Evolutionary conservation across 108 stramenopile genomes (phyloP), one percentile per base, ranked within the genome.

Genomic region (Schizochytrium sp.): DNA sequence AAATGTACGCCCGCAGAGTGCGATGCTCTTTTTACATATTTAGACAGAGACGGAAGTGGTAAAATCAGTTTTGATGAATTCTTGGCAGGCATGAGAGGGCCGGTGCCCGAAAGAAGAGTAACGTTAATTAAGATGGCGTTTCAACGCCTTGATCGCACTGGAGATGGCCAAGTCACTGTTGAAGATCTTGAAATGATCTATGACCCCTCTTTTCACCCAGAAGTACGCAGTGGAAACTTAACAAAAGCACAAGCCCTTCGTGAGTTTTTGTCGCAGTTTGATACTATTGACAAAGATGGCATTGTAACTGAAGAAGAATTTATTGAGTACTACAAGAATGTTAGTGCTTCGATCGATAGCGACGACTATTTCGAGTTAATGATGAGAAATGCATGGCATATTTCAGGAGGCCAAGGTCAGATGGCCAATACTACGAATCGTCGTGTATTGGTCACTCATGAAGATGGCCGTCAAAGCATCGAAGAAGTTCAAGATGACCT

Each of bases 281-380:
- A 92, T 58, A 90, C 88, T 28, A 4, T 47, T n/a, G 58, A 76
- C 57, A 12, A 15, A 46, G 91, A 92, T 72, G 92, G 91, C 4
- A 4, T 57, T 2, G 92, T 93, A 59, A 90, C 92, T 3, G 56
- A 46, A 41, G 91, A 90, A 13, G 92, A 93, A 72, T 93, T 93
- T 64, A 53, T 83, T 19, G 87, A 91, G 46, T 93, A 93, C 88
- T 93, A 92, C 91, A 90, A 89, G 50, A 90, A 90, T 44, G 61
- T 93, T 19, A 72, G 87, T 64, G 92, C 92, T 2, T 89, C 89
- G n/a, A 91, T 93, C 42, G 92, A 93, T 50, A 46, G 46, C 76
- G 92, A 92, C 83, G 91, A 91, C 58, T 90, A 93, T 57, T 93
- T 93, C 47, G 93, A 92, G 72, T 56, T 76, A 15, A 93, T 92